These are phyloP conservation scores for Wickerhamiella vanderwaltii DNA, from an alignment of 805 yeast species.

Conservation along the genomic window DNA sequence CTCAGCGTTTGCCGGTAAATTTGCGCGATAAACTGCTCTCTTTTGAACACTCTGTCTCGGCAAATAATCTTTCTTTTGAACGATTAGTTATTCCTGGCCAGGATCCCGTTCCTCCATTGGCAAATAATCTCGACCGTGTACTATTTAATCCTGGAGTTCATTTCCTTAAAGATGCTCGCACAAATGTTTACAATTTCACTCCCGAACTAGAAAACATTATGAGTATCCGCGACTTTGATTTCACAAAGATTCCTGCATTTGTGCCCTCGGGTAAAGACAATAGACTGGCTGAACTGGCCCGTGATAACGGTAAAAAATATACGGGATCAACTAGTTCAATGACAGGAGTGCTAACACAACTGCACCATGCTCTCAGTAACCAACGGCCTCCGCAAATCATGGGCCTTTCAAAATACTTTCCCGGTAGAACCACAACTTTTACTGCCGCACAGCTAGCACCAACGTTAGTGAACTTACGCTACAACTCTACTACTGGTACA, in stretches of 20 bases:
- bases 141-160: constrained; percentile 75
- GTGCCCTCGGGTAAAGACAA: constrained; percentile 58
- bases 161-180: constrained; percentile 62
- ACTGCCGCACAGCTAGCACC: constrained; percentile 41
- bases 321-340: constrained; percentile 80
- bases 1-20: no score
- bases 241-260: constrained; percentile 43
- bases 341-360: constrained; percentile 62
- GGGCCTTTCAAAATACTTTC: constrained; percentile 36
- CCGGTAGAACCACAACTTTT: constrained; percentile 26
- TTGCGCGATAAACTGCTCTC: no score
- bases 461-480: constrained; percentile 42
- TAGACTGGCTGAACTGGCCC: constrained; percentile 38
- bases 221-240: constrained; percentile 54
- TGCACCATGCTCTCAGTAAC: constrained; percentile 60
- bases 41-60: no score
- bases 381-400: constrained; percentile 40
- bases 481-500: constrained; percentile 31
- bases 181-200: constrained; percentile 58
- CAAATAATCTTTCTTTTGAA: no score
- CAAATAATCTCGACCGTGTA: constrained; percentile 57
- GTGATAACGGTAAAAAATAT: constrained; percentile 30
- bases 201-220: constrained; percentile 48
- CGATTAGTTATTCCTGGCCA: constrained; percentile 20
- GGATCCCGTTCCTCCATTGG: constrained; percentile 40